Conservation (phyloP, 257 asterid genomes). For the Agastache rugosa region DNA sequence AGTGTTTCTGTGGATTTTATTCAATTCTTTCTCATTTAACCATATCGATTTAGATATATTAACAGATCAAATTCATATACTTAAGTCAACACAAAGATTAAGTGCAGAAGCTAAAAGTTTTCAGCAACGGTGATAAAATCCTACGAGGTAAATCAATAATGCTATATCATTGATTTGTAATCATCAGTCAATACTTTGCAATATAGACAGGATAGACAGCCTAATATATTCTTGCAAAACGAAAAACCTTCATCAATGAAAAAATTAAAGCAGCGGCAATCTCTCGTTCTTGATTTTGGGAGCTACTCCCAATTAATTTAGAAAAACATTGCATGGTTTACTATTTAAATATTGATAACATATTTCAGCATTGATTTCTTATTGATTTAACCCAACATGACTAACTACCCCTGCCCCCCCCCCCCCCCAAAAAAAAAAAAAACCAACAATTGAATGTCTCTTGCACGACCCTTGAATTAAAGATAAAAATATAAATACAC, state of each 20-base stretch:
- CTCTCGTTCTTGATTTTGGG: not conserved
- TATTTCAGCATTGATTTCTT: not conserved
- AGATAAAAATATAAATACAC: not conserved
- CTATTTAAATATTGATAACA: not conserved
- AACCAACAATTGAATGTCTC: not conserved
- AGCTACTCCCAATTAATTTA: not conserved
- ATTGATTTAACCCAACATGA: not conserved
- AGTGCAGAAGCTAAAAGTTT: not conserved
- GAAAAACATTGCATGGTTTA: not conserved
- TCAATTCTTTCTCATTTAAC: not conserved
- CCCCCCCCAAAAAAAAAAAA: too few species aligned
- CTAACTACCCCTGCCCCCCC: not conserved
- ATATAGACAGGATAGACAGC: slow-evolving; percentile 7
- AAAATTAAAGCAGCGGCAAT: not conserved
- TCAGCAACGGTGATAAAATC: not conserved
- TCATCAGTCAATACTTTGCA: not conserved
- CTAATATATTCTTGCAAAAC: not conserved
- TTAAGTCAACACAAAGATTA: not conserved
- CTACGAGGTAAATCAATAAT: not conserved
- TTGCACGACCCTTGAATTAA: not conserved
- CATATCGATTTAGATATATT: not conserved
- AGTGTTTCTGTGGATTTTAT: not conserved
- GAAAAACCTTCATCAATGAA: not conserved
- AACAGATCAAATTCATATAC: not conserved
- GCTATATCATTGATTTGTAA: not conserved